Conservation (phyloP, 805 yeast genomes). For the Wickerhamiella spandovensis region DNA sequence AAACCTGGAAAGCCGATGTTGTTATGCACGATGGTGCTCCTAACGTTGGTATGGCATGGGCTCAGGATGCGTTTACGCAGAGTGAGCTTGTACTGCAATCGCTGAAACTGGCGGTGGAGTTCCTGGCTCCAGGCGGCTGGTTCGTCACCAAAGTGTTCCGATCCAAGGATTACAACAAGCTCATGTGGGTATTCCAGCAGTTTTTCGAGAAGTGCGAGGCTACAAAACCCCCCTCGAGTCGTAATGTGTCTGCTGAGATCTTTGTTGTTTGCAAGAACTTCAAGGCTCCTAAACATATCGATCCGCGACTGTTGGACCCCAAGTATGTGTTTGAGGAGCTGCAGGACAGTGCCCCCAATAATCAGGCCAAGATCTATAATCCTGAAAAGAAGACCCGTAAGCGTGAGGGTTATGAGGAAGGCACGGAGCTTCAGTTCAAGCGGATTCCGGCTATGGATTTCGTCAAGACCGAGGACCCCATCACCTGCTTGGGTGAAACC, state of each 20-base stretch:
- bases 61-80: constrained; percentile 97
- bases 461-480: constrained; percentile 69
- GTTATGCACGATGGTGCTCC: constrained; percentile 99
- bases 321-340: constrained; percentile 90
- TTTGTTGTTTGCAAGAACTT: constrained; percentile 93
- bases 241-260: constrained; percentile 98
- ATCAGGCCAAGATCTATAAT: constrained; percentile 84
- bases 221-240: constrained; percentile 96
- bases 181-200: constrained; percentile 96
- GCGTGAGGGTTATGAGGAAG: constrained; percentile 96
- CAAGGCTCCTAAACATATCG: constrained; percentile 91
- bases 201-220: constrained; percentile 95
- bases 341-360: constrained; percentile 40
- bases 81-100: constrained; percentile 93
- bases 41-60: constrained; percentile 99
- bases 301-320: constrained; percentile 84
- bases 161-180: constrained; percentile 95
- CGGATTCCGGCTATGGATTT: constrained; percentile 67
- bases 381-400: constrained; percentile 85
- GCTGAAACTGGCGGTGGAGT: constrained; percentile 84
- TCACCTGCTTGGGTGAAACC: constrained; percentile 62
- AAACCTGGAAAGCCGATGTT: constrained; percentile 97
- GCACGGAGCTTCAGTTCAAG: constrained; percentile 62
- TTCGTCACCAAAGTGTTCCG: constrained; percentile 95
- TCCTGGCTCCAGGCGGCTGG: constrained; percentile 80